phyloP scores from a whole-genome alignment of 371 early-diverging fungal species.

The Syncephalastrum sp. region DNA sequence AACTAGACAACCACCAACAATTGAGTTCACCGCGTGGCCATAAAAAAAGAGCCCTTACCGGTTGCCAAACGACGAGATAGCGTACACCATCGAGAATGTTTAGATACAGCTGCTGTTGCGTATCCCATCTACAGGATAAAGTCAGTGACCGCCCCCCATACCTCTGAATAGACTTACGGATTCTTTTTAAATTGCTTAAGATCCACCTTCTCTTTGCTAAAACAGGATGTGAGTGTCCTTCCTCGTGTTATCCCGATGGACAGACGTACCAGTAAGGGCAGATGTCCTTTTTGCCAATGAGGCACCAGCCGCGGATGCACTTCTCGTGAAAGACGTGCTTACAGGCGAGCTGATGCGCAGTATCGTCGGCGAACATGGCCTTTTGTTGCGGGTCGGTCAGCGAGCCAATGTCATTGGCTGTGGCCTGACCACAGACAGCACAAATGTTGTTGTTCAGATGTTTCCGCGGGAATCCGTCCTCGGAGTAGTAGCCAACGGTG shows the following conservation, averaged over 20 bases:
- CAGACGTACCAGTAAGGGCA: constrained; percentile 87
- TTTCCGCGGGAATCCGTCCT: constrained; percentile 69
- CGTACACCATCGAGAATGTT: constrained; percentile 80
- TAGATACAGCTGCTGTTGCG: constrained; percentile 74
- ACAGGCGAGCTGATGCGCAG: constrained; percentile 70
- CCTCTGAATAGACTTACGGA: constrained; percentile 50
- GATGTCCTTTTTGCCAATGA: constrained; percentile 91
- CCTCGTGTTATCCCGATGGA: neutral
- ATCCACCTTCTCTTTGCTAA: constrained; percentile 84
- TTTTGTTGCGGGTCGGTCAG: constrained; percentile 26
- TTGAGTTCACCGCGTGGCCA: neutral
- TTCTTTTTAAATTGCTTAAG: constrained; percentile 74
- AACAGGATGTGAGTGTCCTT: neutral
- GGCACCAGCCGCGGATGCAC: constrained; percentile 94
- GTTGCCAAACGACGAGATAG: constrained; percentile 83
- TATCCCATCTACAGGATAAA: constrained; percentile 56
- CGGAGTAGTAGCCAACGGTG: constrained; percentile 72
- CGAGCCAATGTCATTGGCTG: constrained; percentile 27
- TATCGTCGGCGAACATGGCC: constrained; percentile 40
- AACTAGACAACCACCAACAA: constrained; percentile 20
- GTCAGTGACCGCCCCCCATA: neutral
- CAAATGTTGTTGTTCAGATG: constrained; percentile 75
- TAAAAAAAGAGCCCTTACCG: constrained; percentile 42
- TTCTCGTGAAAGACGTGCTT: constrained; percentile 85
- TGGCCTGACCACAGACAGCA: constrained; percentile 77